Evolutionary conservation across 2,329 filamentous ascomycete genomes (phyloP), one percentile per base, ranked within the genome.

Genomic region (Leptosphaerulina australis): DNA sequence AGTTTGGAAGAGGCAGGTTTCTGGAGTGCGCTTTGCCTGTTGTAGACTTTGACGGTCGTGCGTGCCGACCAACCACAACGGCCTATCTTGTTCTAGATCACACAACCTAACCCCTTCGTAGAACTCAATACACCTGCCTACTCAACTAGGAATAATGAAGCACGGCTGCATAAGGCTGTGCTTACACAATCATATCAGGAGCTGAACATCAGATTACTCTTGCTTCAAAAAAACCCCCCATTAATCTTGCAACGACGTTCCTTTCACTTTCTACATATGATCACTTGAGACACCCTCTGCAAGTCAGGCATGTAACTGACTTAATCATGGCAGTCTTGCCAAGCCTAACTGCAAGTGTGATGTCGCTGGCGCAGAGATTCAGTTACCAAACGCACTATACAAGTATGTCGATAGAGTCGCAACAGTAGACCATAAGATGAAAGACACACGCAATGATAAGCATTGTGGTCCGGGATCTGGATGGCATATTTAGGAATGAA

Each of bases 341-440:
- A 10, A 59, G 62, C 17, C 29, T 71, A n/a, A 55, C 65, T 20
- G 66, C 67, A 9, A 66, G 64, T n/a, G 62, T 70, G 26, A 55
- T 70, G 53, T 71, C 10, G 68, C 63, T 20, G 65, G 62, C 3
- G 60, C 66, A 11, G 66, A 64, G 7, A 40, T 70, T 6, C 65
- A 66, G 38, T 56, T 70, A 20, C 66, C 63, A 3, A 53, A 67
- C 30, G 60, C 63, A 3, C 56, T 70, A 24, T 69, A 69, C 41
- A 54, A 64, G 25, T 69, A 69, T 56, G 67, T 58, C 6, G 66
- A 70, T 21, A 48, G 60, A 7, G 67, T 70, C n/a, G 53, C 61
- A 31, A 58, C 63, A 7, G 67, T 66, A 7, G 66, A 70, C 25
- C 55, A 55, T 11, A 58, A 64, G 10, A 56, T 69, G 34, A 65